Conservation (phyloP, 805 yeast genomes). For the Torulaspora franciscae region DNA sequence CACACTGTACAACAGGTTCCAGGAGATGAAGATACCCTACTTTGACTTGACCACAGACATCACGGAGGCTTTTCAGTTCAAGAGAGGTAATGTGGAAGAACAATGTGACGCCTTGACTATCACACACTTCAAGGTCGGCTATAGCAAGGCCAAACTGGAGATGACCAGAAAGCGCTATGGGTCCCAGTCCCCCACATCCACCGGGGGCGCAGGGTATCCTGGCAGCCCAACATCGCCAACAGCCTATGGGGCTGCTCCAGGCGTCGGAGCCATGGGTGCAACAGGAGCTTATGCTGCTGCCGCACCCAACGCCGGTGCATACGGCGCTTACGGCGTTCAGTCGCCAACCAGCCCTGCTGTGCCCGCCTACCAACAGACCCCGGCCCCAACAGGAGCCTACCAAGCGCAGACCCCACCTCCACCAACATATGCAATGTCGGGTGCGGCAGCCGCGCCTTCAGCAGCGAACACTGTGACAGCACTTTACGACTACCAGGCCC, state of each 20-base stretch:
- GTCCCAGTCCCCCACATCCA: conserved; percentile 20
- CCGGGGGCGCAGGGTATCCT: conserved; percentile 21
- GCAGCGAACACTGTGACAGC: conserved; percentile 72
- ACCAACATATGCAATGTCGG: conserved; percentile 16
- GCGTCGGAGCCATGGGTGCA: conserved; percentile 10
- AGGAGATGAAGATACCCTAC: conserved; percentile 94
- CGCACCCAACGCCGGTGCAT: not conserved
- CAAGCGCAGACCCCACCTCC: conserved; percentile 17
- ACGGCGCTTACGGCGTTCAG: conserved; percentile 3
- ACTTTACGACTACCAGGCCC: conserved; percentile 84
- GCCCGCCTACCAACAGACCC: conserved; percentile 9
- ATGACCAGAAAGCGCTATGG: conserved; percentile 69
- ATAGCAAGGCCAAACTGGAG: conserved; percentile 79
- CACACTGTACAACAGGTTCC: conserved; percentile 85
- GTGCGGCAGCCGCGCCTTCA: conserved; percentile 25
- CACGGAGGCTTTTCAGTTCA: conserved; percentile 66
- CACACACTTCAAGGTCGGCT: conserved; percentile 85
- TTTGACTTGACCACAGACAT: conserved; percentile 84
- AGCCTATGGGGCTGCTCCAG: conserved; percentile 17
- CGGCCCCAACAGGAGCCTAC: conserved; percentile 4
- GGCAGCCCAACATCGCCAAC: conserved; percentile 11
- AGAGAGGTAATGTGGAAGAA: conserved; percentile 90
- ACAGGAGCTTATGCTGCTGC: conserved; percentile 1
- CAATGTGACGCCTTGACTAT: conserved; percentile 84
- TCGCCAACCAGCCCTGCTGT: conserved; percentile 7